Evolutionary conservation across 192 early-diverging fungal genomes (phyloP), one percentile per base, ranked within the genome.

Genomic region (Umbelopsis vinacea): DNA sequence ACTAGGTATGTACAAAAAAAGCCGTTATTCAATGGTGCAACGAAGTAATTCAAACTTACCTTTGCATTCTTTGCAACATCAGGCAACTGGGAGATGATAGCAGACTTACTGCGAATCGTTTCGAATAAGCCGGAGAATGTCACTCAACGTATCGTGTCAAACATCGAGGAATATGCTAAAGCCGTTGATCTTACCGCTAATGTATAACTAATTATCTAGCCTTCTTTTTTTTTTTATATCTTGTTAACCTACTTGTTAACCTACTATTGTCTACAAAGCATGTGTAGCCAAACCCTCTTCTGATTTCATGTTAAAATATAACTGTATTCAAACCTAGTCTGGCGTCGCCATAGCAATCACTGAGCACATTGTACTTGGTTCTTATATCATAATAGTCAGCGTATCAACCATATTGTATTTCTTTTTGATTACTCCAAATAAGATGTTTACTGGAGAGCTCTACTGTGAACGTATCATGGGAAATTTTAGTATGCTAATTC

Each of bases 1-100:
- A 33, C 74, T 96, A 9, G 95, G 95, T 52, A 95, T 95, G 70
- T 84, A 87, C 57, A 87, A 88, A 22, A 81, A 91, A 54, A 90
- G 29, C 6, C 8, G 6, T 11, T 43, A 43, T 7, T 43, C 40
- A 12, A 43, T 11, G 40, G 11, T 1, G 0, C 6, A 43, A 11
- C 40, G 40, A 43, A 43, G 11, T 7, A 43, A 7, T 43, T 1
- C 11, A 6, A n/a, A 43, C 40, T 43, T 11, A 43, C 6, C 40
- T 7, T 7, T 43, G 11, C 2, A 43, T 12, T 1, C 6, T 43
- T 43, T 29, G 19, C 14, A 66, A 40, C n/a, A 14, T 22, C 14
- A 48, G 22, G 33, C 40, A 54, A 12, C 22, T 52, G 38, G 37
- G 57, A 21, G 24, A 69, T 70, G 21, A 70, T 70, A 66, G 17